Conservation (phyloP, 2,329 filamentous ascomycete genomes). For the Thielaviopsis ethacetica region DNA sequence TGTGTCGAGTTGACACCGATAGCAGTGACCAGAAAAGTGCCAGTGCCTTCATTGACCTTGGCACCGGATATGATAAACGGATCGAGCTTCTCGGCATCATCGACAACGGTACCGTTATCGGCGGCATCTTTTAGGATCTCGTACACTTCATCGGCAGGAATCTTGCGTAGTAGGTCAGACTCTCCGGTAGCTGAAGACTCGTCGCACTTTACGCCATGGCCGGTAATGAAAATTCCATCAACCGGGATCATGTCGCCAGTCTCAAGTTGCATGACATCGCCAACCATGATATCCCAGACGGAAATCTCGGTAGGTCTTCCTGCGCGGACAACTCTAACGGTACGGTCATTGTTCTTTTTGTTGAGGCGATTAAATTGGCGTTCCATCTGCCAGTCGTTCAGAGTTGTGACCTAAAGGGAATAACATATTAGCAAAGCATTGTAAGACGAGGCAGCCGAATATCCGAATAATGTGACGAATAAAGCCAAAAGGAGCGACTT, state of each 20-base stretch:
- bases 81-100: constrained; percentile 26
- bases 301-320: constrained; percentile 47
- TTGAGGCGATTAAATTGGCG: constrained; percentile 48
- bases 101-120: constrained; percentile 21
- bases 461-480: background rate
- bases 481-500: constrained; percentile 1
- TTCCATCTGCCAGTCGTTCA: constrained; percentile 55
- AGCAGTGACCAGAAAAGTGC: constrained; percentile 37
- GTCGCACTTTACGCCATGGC: constrained; percentile 41
- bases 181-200: constrained; percentile 61
- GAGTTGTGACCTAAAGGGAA: constrained; percentile 17
- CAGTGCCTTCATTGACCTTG: constrained; percentile 36
- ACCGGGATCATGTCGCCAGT: constrained; percentile 55
- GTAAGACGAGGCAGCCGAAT: background rate
- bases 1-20: constrained; percentile 38
- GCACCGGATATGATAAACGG: constrained; percentile 46
- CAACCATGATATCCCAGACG: constrained; percentile 50
- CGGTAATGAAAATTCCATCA: constrained; percentile 51
- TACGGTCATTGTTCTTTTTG: constrained; percentile 43
- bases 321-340: constrained; percentile 50
- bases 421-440: background rate
- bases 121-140: constrained; percentile 26
- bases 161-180: constrained; percentile 56
- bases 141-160: constrained; percentile 40
- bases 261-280: constrained; percentile 52